Evolutionary conservation across 768 basidiomycete species (phyloP).

Genomic region (Sarcodon aspratus): DNA sequence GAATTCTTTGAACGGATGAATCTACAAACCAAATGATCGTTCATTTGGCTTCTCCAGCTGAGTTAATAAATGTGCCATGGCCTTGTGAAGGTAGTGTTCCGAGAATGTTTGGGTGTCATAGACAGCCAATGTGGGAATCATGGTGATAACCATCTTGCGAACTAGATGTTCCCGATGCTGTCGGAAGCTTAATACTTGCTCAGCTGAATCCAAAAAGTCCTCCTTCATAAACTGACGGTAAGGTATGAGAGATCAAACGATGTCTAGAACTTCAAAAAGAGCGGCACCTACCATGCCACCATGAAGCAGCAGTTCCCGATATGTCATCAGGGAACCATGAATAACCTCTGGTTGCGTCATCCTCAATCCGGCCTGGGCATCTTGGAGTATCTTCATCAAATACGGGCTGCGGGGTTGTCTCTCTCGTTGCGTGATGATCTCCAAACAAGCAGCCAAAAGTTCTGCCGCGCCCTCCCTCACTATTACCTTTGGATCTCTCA

Average conservation of each 20-base stretch:
- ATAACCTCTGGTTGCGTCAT: slow-evolving; percentile 77
- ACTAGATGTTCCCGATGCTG: slow-evolving; percentile 81
- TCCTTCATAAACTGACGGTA: slow-evolving; percentile 71
- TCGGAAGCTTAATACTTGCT: slow-evolving; percentile 82
- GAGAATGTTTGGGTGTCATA: slow-evolving; percentile 92
- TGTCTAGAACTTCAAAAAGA: neutral
- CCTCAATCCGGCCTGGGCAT: slow-evolving; percentile 77
- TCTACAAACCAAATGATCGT: slow-evolving; percentile 66
- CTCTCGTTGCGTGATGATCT: slow-evolving; percentile 72
- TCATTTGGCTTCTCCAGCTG: slow-evolving; percentile 87
- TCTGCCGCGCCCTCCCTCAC: slow-evolving; percentile 92
- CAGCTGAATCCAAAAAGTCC: slow-evolving; percentile 76
- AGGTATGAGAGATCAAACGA: slow-evolving; percentile 2
- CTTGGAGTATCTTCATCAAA: slow-evolving; percentile 74
- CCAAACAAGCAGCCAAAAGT: slow-evolving; percentile 84
- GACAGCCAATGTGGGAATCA: slow-evolving; percentile 89
- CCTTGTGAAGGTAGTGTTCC: slow-evolving; percentile 83
- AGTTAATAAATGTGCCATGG: slow-evolving; percentile 84
- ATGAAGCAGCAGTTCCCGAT: slow-evolving; percentile 82
- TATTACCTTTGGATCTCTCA: slow-evolving; percentile 82
- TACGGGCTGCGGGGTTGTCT: slow-evolving; percentile 54
- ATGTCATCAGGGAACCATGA: slow-evolving; percentile 86
- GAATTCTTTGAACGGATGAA: neutral
- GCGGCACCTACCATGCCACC: slow-evolving; percentile 74
- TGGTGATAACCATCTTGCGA: slow-evolving; percentile 87